phyloP scores from a whole-genome alignment of 495 filamentous ascomycete genomes.

The Aspergillus mulundensis region DNA sequence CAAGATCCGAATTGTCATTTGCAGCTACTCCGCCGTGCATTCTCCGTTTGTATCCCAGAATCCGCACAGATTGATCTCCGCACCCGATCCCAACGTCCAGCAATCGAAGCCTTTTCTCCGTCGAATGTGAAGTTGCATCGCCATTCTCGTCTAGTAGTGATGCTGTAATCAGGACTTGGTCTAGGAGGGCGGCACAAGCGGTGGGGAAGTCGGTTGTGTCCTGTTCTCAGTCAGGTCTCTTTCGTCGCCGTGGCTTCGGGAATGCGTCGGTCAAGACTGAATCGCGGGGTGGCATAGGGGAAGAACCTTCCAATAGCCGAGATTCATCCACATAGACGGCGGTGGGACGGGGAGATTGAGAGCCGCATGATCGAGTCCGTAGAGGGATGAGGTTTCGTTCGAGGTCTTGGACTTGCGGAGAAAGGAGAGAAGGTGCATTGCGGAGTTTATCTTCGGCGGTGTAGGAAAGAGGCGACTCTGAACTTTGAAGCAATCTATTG shows the following conservation, averaged over 20 bases:
- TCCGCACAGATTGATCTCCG: slow-evolving; percentile 40
- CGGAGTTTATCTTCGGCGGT: neutral
- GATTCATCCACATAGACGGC: slow-evolving; percentile 40
- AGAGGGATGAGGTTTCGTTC: slow-evolving; percentile 5
- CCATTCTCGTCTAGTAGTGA: slow-evolving; percentile 20
- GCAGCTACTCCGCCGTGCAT: neutral
- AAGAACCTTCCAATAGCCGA: slow-evolving; percentile 37
- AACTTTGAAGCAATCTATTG: too few relatives aligned
- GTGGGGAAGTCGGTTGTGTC: slow-evolving; percentile 30
- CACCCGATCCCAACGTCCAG: slow-evolving; percentile 50
- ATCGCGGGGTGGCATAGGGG: neutral
- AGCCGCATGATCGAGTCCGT: slow-evolving; percentile 35
- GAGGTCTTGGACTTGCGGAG: neutral
- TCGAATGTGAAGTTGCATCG: neutral
- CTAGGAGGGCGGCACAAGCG: slow-evolving; percentile 39
- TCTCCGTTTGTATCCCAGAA: neutral
- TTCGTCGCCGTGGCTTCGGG: neutral
- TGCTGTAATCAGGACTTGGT: slow-evolving; percentile 36
- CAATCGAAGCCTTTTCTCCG: slow-evolving; percentile 20
- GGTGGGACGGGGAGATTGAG: slow-evolving; percentile 29
- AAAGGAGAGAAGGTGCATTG: neutral
- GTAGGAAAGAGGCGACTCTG: too few relatives aligned
- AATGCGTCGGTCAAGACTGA: neutral
- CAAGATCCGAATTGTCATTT: neutral
- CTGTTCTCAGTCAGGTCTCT: neutral